These are phyloP conservation scores for Pseudogymnoascus sp. DNA, from an alignment of 2,329 filamentous ascomycete genomes.

Conservation along the genomic window DNA sequence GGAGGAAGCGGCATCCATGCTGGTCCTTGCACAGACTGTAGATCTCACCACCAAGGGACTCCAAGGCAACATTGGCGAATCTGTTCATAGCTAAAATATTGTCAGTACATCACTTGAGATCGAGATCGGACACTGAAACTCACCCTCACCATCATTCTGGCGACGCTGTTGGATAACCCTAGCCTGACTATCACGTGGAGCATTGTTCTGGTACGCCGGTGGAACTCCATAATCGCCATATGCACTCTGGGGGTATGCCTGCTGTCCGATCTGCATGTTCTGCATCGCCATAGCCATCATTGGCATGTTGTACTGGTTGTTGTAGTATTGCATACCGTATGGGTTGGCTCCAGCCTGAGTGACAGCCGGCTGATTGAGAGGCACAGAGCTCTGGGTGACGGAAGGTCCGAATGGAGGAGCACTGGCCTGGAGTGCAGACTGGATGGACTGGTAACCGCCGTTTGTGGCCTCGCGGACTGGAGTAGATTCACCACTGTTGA, in stretches of 20 bases:
- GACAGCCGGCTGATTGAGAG: conserved; percentile 26
- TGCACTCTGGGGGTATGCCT: conserved; percentile 49
- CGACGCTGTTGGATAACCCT: conserved; percentile 71
- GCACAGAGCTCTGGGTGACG: conserved; percentile 34
- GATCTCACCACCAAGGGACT: conserved; percentile 75
- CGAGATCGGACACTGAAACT: conserved; percentile 21
- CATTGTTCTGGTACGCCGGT: conserved; percentile 35
- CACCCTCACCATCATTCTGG: conserved; percentile 66
- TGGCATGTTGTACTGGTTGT: conserved; percentile 41
- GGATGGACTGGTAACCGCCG: conserved; percentile 52
- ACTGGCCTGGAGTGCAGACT: conserved; percentile 72
- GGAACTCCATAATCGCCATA: conserved; percentile 37
- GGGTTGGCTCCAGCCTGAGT: conserved; percentile 21
- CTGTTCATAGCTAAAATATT: conserved; percentile 57
- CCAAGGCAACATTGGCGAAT: conserved; percentile 76
- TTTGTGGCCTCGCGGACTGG: conserved; percentile 38
- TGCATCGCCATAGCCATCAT: conserved; percentile 65
- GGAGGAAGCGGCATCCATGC: conserved; percentile 91
- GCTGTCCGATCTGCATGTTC: conserved; percentile 51
- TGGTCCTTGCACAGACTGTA: conserved; percentile 95
- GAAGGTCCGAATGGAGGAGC: conserved; percentile 72
- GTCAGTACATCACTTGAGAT: conserved; percentile 18
- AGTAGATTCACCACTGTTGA: conserved; percentile 42
- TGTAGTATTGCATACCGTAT: conserved; percentile 30
- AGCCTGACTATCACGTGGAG: conserved; percentile 67